Evolutionary conservation across 805 yeast species (phyloP), one percentile per base, ranked within the genome.

Genomic region (Isabelozyma heimii): DNA sequence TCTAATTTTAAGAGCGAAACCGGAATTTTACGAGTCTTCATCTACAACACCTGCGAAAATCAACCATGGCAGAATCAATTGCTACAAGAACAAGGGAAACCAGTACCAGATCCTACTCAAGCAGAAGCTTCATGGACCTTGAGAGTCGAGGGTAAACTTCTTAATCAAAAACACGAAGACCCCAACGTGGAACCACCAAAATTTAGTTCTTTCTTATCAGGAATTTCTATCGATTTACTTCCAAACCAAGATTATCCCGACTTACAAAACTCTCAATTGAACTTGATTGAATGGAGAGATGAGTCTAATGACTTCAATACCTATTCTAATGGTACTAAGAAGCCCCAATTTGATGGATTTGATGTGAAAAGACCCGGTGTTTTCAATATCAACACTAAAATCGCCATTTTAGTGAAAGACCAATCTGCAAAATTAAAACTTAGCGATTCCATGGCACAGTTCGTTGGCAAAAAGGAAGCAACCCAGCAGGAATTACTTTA

Each of bases 231-330:
- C 10, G 97, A 94, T 61, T 73, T 92, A 45, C 55, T 70, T 16
- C 71, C 72, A 39, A 71, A 67, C 54, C 64, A 61, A n/a, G 70
- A 70, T 56, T 70, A 72, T 54, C 72, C 73, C 35, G 55, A 60
- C 28, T 55, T 69, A 45, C 67, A 62, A 46, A 60, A 60, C 46
- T 52, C 57, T 20, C 66, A 60, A 40, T 61, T 65, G 44, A 71
- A 77, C 58, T 69, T 87, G 12, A 82, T 92, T 41, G 97, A 94
- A 66, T 94, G 99, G 99, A 91, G 91, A 66, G 91, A 86, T 55
- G 86, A 84, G 50, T 54, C 67, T 10, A 65, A 63, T 33, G 53
- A 59, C 15, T 52, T 53, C 20, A 43, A 41, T 17, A 47, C 43
- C 14, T 45, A 37, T 30, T 52, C 49, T 13, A 58, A 59, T 37